Evolutionary conservation across 1,284 basidiomycete genomes (phyloP).

Genomic region (Kwoniella shivajii): DNA sequence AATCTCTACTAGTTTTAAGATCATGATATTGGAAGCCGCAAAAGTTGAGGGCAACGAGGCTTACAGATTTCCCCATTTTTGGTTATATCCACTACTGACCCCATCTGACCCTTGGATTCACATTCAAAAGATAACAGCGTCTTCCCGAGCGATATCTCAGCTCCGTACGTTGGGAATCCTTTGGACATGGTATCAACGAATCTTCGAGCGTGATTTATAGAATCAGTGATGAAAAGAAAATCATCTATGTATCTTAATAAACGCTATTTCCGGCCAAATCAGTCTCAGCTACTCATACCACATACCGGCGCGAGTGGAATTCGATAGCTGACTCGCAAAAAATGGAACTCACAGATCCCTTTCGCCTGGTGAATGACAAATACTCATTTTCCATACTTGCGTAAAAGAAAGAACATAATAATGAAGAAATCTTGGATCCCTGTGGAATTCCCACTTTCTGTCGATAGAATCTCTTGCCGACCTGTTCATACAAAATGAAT

Average conservation of each 20-base stretch:
- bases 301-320: too few relatives aligned
- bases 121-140: constrained; percentile 64
- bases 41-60: too few relatives aligned
- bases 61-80: constrained; percentile 18
- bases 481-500: too few relatives aligned
- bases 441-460: constrained; percentile 94
- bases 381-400: constrained; percentile 77
- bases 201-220: constrained; percentile 62
- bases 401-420: constrained; percentile 93
- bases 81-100: constrained; percentile 19
- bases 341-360: constrained; percentile 62
- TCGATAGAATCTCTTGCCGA: constrained; percentile 50
- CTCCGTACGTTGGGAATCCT: constrained; percentile 91
- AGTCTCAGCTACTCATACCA: neutral
- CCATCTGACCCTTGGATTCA: constrained; percentile 25
- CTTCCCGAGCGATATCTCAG: constrained; percentile 84
- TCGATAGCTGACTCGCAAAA: neutral
- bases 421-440: constrained; percentile 84
- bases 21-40: too few relatives aligned
- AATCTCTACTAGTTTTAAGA: too few relatives aligned
- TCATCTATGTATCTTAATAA: constrained; percentile 89
- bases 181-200: constrained; percentile 80
- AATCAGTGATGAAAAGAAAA: constrained; percentile 84
- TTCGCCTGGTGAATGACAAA: constrained; percentile 64
- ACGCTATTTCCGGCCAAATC: constrained; percentile 57